A percentile compares a stretch with the other conserved stretches of the same genome.
Evolutionary conservation across 768 basidiomycete species (phyloP).

Genomic region (Russula olivacea): DNA sequence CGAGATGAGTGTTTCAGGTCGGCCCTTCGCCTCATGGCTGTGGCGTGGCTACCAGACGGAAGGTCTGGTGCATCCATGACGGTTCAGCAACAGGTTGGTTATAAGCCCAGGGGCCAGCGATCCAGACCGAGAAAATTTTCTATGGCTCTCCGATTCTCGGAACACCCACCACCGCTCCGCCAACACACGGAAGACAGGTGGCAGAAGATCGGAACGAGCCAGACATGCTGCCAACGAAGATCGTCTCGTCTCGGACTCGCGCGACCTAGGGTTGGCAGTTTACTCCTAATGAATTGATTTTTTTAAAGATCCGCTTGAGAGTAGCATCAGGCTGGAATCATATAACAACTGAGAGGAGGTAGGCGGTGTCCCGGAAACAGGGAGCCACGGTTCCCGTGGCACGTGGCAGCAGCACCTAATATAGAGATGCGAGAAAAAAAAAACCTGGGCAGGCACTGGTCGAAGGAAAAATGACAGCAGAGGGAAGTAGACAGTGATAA

Average conservation of each 20-base stretch:
- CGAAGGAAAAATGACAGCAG: neutral
- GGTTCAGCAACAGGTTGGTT: neutral
- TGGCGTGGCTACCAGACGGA: neutral
- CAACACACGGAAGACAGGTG: neutral
- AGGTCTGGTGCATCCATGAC: neutral
- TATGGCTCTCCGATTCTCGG: neutral
- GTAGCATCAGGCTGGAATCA: neutral
- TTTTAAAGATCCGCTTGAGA: neutral
- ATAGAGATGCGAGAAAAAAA: too few species aligned
- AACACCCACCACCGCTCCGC: neutral
- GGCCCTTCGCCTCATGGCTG: constrained; percentile 3
- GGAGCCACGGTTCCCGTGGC: too few species aligned
- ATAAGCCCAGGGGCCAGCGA: neutral
- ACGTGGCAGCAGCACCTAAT: too few species aligned
- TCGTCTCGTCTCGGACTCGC: neutral
- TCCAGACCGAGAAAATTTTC: neutral
- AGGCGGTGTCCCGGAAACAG: neutral
- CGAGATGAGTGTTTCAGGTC: neutral
- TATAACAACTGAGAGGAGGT: neutral
- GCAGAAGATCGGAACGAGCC: neutral
- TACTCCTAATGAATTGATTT: neutral
- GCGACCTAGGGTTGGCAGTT: neutral
- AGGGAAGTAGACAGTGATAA: too few species aligned
- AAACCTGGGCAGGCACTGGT: neutral
- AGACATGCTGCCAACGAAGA: neutral